Evolutionary conservation across 192 early-diverging fungal genomes (phyloP), one percentile per base, ranked within the genome.

Genomic region (Coemansia sp.): DNA sequence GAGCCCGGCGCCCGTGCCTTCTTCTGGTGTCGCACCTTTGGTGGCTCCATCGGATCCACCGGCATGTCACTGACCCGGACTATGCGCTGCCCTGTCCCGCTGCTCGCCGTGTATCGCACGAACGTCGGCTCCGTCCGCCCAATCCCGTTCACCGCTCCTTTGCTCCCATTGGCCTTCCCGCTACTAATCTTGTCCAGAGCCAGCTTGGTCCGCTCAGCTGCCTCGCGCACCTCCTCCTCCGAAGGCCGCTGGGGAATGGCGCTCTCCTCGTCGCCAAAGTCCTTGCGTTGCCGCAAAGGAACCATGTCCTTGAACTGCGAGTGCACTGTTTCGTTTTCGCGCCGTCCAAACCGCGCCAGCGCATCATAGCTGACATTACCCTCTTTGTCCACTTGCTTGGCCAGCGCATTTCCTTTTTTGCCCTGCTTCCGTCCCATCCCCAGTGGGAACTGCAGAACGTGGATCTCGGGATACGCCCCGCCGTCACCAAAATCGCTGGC

Each of bases 391-490:
- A 94, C 90, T 65, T 97, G 87, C 32, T 95, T 81, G 19, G 91
- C 82, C 46, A 99, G 80, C 0, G 92, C 82, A 40, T 65, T 62
- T 25, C 76, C 57, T 27, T 60, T 40, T 26, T 45, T 46, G 23
- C 31, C 37, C 5, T 46, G 86, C 55, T 85, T 86, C 7, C 88
- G 82, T 8, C 97, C 97, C 91, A 99, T 89, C 52, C 93, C 92
- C 27, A 93, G 71, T 10, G 97, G 97, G 55, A 95, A 97, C 68
- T 99, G 97, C 3, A 85, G 84, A 38, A 90, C 71, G 59, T 86
- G 85, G 51, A 95, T 87, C 72, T 99, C 97, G 21, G 97, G 97
- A 60, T 87, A 99, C 1, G 97, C 93, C 27, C 97, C 97, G 29
- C 97, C 97, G 76, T 94, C 91, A 51, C 90, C 94, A 85, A 89